These are phyloP conservation scores for Alternaria sp. DNA, from an alignment of 2,329 filamentous ascomycete species.

Conservation along the genomic window DNA sequence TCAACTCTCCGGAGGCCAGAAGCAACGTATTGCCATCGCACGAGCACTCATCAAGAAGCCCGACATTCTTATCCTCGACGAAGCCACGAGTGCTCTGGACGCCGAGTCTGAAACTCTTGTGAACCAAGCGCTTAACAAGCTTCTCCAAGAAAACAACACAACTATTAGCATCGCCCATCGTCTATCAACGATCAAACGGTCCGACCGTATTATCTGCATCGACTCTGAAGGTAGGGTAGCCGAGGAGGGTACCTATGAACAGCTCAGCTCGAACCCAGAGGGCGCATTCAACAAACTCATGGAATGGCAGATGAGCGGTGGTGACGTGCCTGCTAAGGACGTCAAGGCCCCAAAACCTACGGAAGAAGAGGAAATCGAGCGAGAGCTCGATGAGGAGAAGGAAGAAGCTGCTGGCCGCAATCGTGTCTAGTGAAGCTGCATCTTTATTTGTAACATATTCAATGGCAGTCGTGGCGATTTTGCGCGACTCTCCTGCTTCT, in stretches of 20 bases:
- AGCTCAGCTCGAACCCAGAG: slow-evolving; percentile 73
- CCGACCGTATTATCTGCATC: slow-evolving; percentile 92
- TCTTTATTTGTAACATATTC: background rate
- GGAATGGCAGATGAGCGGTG: slow-evolving; percentile 98
- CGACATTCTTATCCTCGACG: slow-evolving; percentile 94
- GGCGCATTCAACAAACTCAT: slow-evolving; percentile 95
- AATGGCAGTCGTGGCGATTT: background rate
- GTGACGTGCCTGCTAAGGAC: slow-evolving; percentile 58
- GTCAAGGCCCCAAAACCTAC: slow-evolving; percentile 45
- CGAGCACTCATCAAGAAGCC: slow-evolving; percentile 93
- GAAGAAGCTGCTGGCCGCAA: slow-evolving; percentile 42
- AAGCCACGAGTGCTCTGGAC: slow-evolving; percentile 92
- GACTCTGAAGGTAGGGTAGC: slow-evolving; percentile 86
- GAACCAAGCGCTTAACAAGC: slow-evolving; percentile 81
- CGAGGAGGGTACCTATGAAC: slow-evolving; percentile 83
- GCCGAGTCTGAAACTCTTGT: slow-evolving; percentile 97
- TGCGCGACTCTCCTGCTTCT: background rate
- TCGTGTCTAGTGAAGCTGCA: slow-evolving; percentile 13
- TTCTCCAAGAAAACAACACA: slow-evolving; percentile 87
- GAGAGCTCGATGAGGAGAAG: slow-evolving; percentile 46
- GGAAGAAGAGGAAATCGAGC: slow-evolving; percentile 60
- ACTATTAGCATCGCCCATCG: slow-evolving; percentile 98
- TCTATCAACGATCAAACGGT: slow-evolving; percentile 93
- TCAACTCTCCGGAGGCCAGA: slow-evolving; percentile 93
- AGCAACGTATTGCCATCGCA: slow-evolving; percentile 96